phyloP scores from a whole-genome alignment of 176 grass and related monocot species.

The Alloteropsis semialata region DNA sequence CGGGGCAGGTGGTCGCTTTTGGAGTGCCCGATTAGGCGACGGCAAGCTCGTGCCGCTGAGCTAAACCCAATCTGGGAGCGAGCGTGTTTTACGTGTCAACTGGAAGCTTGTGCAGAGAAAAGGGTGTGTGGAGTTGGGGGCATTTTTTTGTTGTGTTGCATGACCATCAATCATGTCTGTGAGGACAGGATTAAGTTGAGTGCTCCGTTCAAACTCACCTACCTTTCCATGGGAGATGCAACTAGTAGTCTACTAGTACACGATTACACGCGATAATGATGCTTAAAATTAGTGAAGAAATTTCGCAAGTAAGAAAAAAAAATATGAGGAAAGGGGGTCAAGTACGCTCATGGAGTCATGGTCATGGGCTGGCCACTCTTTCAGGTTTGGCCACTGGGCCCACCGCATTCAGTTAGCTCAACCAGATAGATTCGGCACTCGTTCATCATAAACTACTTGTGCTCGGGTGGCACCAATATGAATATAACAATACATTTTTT shows the following conservation, averaged over 20 bases:
- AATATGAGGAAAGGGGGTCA: not conserved
- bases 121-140: not conserved
- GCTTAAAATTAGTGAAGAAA: not conserved
- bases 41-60: not conserved
- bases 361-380: not conserved
- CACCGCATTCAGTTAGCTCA: slow-evolving; percentile 12
- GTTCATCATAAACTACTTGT: not conserved
- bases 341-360: not conserved
- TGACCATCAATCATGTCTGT: not conserved
- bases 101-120: not conserved
- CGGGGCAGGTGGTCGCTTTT: not conserved
- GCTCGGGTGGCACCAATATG: not conserved
- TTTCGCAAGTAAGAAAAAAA: not conserved
- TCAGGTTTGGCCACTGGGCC: not conserved
- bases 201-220: not conserved
- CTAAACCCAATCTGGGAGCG: not conserved
- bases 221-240: not conserved
- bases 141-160: not conserved
- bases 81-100: not conserved
- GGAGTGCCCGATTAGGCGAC: not conserved
- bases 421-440: not conserved
- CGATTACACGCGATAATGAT: not conserved
- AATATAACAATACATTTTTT: not conserved
- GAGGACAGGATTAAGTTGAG: not conserved
- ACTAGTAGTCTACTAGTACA: not conserved